These are phyloP conservation scores for Torulaspora globosa DNA, from an alignment of 1,139 yeast species.

Conservation along the genomic window DNA sequence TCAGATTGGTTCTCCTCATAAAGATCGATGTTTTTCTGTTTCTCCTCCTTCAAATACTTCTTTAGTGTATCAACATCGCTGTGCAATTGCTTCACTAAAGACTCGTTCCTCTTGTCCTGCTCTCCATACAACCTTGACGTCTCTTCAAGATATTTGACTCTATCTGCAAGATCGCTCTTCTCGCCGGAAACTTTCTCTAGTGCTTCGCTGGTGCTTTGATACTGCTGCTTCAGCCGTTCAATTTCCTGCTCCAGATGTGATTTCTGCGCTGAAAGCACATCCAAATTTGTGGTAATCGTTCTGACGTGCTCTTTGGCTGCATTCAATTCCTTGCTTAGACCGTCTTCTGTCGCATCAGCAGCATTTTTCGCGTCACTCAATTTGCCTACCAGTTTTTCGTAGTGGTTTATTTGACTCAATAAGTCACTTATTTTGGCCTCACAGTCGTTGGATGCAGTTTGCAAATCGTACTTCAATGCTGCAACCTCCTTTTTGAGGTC, in stretches of 20 bases:
- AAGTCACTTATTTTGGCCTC: conserved; percentile 52
- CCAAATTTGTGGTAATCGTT: conserved; percentile 41
- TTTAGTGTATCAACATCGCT: conserved; percentile 33
- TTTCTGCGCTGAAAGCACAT: conserved; percentile 43
- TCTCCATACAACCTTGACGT: conserved; percentile 34
- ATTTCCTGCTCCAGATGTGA: conserved; percentile 46
- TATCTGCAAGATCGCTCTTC: conserved; percentile 40
- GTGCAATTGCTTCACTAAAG: conserved; percentile 38
- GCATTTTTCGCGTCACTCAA: conserved; percentile 47
- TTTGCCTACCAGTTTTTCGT: conserved; percentile 44
- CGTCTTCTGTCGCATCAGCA: conserved; percentile 44
- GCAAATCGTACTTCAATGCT: conserved; percentile 57
- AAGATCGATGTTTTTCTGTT: conserved; percentile 37
- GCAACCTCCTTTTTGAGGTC: conserved; percentile 62
- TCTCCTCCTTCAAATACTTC: conserved; percentile 35
- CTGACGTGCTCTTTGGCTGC: conserved; percentile 43
- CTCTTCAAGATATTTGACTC: conserved; percentile 33
- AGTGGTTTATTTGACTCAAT: conserved; percentile 49
- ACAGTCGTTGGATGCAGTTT: conserved; percentile 49
- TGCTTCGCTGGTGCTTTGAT: conserved; percentile 44
- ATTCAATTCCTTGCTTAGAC: conserved; percentile 38
- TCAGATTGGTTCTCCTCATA: conserved; percentile 39
- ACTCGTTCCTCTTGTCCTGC: conserved; percentile 37
- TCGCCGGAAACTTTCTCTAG: conserved; percentile 47
- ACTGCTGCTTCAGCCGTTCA: conserved; percentile 45